A percentile compares a stretch with the other conserved stretches of the same genome.
phyloP scores from a whole-genome alignment of 805 yeast genomes.

The Lipomyces starkeyi region DNA sequence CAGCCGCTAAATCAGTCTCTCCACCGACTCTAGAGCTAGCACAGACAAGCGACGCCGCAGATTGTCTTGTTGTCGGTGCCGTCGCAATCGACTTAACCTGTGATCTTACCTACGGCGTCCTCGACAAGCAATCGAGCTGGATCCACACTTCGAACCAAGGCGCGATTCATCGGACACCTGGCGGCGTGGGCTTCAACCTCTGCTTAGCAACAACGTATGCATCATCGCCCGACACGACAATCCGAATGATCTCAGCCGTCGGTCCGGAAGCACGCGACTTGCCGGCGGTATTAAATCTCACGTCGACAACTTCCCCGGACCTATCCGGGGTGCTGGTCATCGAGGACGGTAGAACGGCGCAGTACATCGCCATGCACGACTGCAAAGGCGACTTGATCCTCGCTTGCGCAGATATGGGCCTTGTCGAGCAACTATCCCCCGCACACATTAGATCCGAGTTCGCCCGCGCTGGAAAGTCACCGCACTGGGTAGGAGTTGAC shows the following conservation, averaged over 20 bases:
- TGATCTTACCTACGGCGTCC: constrained; percentile 25
- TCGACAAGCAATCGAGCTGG: constrained; percentile 40
- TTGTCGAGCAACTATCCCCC: constrained; percentile 55
- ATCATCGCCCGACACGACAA: constrained; percentile 20
- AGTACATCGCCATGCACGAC: constrained; percentile 74
- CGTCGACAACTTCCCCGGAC: constrained; percentile 11
- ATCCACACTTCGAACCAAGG: constrained; percentile 78
- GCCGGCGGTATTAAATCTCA: constrained; percentile 23
- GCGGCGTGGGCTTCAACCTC: constrained; percentile 87
- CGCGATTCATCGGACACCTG: constrained; percentile 59
- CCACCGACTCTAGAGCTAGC: constrained; percentile 1
- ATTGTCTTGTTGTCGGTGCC: constrained; percentile 64
- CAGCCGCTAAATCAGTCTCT: constrained; percentile 1
- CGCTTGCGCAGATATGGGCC: constrained; percentile 87
- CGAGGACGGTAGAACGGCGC: constrained; percentile 59
- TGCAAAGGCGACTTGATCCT: constrained; percentile 65
- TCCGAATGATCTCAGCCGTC: constrained; percentile 61
- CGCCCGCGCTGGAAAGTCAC: constrained; percentile 42
- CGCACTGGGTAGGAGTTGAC: constrained; percentile 60
- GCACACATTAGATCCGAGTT: constrained; percentile 54
- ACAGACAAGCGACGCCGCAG: constrained; percentile 4
- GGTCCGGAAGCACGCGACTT: constrained; percentile 57
- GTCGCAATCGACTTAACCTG: constrained; percentile 77
- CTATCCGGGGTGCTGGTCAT: constrained; percentile 35
- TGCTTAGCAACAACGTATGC: constrained; percentile 63